Conservation (phyloP, 345 rosid genomes). For the Kandelia obovata region DNA sequence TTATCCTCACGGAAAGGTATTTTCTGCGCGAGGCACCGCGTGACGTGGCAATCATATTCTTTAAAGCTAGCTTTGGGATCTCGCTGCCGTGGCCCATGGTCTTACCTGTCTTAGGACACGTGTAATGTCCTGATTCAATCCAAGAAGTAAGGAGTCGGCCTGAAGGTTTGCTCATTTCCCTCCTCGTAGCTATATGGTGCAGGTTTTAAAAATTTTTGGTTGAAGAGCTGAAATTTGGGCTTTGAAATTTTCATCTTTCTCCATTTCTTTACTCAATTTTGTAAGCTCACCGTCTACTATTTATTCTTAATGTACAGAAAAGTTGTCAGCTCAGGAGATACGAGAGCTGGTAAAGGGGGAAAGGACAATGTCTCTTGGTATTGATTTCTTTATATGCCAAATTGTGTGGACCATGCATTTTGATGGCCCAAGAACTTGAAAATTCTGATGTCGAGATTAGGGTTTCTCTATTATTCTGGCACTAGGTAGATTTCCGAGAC, state of each 20-base stretch:
- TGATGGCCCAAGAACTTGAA: slow-evolving; percentile 92
- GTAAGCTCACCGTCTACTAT: not conserved
- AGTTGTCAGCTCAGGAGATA: slow-evolving; percentile 69
- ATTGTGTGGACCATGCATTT: slow-evolving; percentile 91
- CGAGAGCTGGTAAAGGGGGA: slow-evolving; percentile 77
- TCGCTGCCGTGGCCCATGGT: slow-evolving; percentile 52
- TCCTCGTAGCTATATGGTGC: not conserved
- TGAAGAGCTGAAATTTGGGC: not conserved
- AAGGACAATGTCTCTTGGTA: slow-evolving; percentile 61
- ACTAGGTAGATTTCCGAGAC: too few species aligned
- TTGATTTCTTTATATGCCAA: slow-evolving; percentile 75
- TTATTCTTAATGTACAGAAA: slow-evolving; percentile 37
- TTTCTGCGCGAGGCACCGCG: slow-evolving; percentile 83
- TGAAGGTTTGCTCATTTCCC: too few species aligned
- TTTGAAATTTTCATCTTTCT: not conserved
- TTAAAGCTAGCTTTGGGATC: slow-evolving; percentile 60
- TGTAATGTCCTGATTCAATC: slow-evolving; percentile 82
- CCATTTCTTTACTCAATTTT: slow-evolving; percentile 1
- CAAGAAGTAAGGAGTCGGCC: slow-evolving; percentile 26
- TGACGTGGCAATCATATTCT: slow-evolving; percentile 53
- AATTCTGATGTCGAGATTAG: slow-evolving; percentile 42
- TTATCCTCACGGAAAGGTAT: slow-evolving; percentile 49
- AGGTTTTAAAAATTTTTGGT: not conserved
- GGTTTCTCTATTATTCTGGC: too few species aligned
- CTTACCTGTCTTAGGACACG: slow-evolving; percentile 88